phyloP scores from a whole-genome alignment of 169 alveolate species.

The Plasmodium billcollinsi region DNA sequence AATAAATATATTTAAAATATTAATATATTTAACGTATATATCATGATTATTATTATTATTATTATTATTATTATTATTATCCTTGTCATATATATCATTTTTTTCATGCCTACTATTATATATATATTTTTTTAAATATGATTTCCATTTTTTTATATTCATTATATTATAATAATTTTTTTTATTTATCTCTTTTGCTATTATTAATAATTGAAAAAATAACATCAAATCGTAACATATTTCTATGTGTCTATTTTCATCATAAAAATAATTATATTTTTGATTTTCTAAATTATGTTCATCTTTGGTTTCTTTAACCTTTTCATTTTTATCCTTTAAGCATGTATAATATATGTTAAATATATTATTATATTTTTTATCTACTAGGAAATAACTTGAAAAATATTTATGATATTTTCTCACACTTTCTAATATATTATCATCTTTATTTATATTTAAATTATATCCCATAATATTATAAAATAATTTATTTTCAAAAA shows the following conservation, averaged over 20 bases:
- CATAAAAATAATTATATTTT: conserved; percentile 25
- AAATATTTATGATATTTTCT: conserved; percentile 38
- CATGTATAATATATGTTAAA: conserved; percentile 18
- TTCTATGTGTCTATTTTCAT: conserved; percentile 37
- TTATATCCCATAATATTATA: conserved; percentile 30
- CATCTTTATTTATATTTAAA: conserved; percentile 40
- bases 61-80: too few relatives aligned
- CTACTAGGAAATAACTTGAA: conserved; percentile 28
- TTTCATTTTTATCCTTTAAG: neutral
- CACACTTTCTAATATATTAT: conserved; percentile 41
- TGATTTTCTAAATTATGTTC: too few relatives aligned
- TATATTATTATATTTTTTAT: conserved; percentile 31
- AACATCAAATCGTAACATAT: conserved; percentile 66
- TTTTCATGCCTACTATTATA: neutral
- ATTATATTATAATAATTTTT: neutral
- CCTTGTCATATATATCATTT: neutral
- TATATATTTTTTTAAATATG: neutral
- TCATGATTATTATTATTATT: too few relatives aligned
- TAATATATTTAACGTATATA: neutral
- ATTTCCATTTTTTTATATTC: conserved; percentile 10
- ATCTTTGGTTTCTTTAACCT: too few relatives aligned
- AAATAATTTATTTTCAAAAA: conserved; percentile 49
- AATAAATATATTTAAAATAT: conserved; percentile 24
- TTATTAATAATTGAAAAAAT: conserved; percentile 56
- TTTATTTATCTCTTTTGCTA: neutral